A percentile compares a stretch with the other conserved stretches of the same genome.
Evolutionary conservation across 306 rosid species (phyloP).

Genomic region (Amphicarpaea edgeworthii): DNA sequence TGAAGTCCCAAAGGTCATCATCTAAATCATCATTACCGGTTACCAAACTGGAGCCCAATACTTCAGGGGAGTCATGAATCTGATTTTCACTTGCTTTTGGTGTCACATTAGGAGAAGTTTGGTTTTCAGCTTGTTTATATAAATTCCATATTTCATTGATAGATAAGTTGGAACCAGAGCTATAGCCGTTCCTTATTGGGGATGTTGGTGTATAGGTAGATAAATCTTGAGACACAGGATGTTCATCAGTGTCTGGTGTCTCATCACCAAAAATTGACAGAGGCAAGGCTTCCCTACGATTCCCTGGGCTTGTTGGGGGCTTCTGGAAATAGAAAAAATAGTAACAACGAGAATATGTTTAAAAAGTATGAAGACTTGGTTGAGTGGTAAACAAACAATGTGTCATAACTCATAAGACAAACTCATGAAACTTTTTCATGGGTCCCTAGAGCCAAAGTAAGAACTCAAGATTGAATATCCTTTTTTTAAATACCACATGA

Average conservation of each 20-base stretch:
- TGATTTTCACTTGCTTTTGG: conserved; percentile 60
- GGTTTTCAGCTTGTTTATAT: conserved; percentile 73
- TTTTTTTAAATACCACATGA: conserved; percentile 15
- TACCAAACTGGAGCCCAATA: conserved; percentile 54
- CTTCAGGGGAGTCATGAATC: conserved; percentile 38
- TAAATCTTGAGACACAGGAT: conserved; percentile 54
- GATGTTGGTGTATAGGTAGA: conserved; percentile 50
- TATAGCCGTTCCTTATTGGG: conserved; percentile 44
- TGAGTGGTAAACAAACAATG: conserved; percentile 30
- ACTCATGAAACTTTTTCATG: neutral
- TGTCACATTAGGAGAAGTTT: conserved; percentile 48
- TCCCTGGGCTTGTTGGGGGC: conserved; percentile 49
- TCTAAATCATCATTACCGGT: conserved; percentile 60
- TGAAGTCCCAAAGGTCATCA: conserved; percentile 80
- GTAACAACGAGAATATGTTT: conserved; percentile 31
- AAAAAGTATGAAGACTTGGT: conserved; percentile 35
- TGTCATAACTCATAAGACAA: conserved; percentile 23
- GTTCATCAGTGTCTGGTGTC: conserved; percentile 57
- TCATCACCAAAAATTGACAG: conserved; percentile 81
- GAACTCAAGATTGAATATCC: conserved; percentile 37
- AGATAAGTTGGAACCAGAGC: conserved; percentile 59
- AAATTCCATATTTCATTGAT: conserved; percentile 82
- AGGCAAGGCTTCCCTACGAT: conserved; percentile 72
- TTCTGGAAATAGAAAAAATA: conserved; percentile 57
- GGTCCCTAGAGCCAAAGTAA: conserved; percentile 25